Evolutionary conservation across 352 stramenopile genomes (phyloP), one percentile per base, ranked within the genome.

Genomic region (Phytophthora gonapodyides): DNA sequence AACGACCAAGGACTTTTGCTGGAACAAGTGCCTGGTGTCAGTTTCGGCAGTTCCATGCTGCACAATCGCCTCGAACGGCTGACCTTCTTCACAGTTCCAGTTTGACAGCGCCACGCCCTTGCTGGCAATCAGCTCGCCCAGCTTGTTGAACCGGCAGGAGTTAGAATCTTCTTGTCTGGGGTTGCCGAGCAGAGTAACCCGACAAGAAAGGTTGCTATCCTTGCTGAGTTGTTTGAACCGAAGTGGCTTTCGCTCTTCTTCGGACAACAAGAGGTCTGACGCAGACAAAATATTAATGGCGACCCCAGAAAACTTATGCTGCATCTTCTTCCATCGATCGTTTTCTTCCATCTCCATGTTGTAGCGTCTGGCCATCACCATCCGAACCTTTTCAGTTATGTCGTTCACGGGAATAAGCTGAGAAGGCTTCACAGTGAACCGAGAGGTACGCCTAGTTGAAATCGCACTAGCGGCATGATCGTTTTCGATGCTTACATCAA

Each of bases 171-270:
- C 33, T 1, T 56, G 48, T 9, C 35, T 50, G 3, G 68, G 67
- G 30, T 79, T 83, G 3, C 71, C 76, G 7, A 88, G 17, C n/a
- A 87, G 57, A 5, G 77, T 82, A 3, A 91, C 55, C 2, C 83
- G 43, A 40, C 76, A 87, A 7, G 64, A 52, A 21, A 77, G 76
- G 0, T 65, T 50, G 13, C 45, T 38, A 8, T 66, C 34, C 7
- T 75, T 55, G 16, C 73, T 37, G 1, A 64, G 46, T 17, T 38
- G 16, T 36, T 43, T 49, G 13, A 67, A 30, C 17, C 51, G 40
- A 13, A 46, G 24, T 7, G 42, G 17, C 2, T 51, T 55, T 37
- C 51, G 35, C 35, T 56, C 38, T 1, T 24, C 41, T 34, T 63
- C n/a, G 51, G 44, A 31, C 17, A 57, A 73, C 1, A 79, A 67